Percentiles rank a stretch among this genome's conserved stretches.
Evolutionary conservation across 2,329 filamentous ascomycete species (phyloP).

Genomic region (Eutypa lata): DNA sequence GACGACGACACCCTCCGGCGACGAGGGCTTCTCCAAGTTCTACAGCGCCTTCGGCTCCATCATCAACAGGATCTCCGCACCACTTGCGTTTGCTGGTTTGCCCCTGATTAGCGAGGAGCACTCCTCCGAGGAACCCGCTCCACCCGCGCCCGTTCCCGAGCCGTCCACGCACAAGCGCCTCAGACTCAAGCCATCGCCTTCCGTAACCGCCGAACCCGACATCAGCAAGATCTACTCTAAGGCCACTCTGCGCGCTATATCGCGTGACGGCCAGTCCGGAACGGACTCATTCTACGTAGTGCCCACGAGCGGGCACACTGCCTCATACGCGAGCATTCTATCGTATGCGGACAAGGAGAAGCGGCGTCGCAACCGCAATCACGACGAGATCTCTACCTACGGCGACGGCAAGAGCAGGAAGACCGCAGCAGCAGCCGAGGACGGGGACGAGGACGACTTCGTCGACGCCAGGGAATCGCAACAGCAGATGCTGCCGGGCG

Average conservation of each 20-base stretch:
- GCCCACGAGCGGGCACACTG: conserved; percentile 83
- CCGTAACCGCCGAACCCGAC: conserved; percentile 61
- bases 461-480: conserved; percentile 79
- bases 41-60: conserved; percentile 89
- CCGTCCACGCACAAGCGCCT: conserved; percentile 35
- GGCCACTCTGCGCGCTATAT: conserved; percentile 76
- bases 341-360: conserved; percentile 66
- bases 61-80: conserved; percentile 84
- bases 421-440: conserved; percentile 41
- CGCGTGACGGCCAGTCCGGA: conserved; percentile 62
- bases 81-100: conserved; percentile 87
- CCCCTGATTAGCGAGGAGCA: conserved; percentile 60
- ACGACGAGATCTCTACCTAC: conserved; percentile 14
- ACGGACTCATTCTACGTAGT: conserved; percentile 92
- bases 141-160: conserved; percentile 34
- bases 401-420: conserved; percentile 32
- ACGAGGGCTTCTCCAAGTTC: conserved; percentile 85
- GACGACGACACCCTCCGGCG: conserved; percentile 35
- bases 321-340: conserved; percentile 89
- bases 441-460: conserved; percentile 80
- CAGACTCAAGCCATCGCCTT: conserved; percentile 31
- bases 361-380: conserved; percentile 53
- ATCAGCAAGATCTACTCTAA: conserved; percentile 80
- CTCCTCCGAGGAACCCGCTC: conserved; percentile 40
- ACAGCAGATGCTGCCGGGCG: no score